Percentiles rank a stretch among this genome's conserved stretches.
Conservation (phyloP, 2,329 filamentous ascomycete genomes). For the Colletotrichum orchidophilum region DNA sequence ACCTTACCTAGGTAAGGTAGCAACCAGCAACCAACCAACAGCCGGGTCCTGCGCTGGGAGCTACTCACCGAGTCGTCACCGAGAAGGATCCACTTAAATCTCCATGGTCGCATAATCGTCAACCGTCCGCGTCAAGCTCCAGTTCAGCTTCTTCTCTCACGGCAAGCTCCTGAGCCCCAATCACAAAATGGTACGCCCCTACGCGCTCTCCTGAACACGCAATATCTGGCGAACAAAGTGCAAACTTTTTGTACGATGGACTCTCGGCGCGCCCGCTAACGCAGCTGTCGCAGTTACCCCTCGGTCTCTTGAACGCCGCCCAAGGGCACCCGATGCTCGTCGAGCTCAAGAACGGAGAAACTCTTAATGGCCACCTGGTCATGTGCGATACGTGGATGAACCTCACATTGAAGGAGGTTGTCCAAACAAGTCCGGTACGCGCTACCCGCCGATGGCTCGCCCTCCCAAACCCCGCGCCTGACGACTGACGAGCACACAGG, state of each 20-base stretch:
- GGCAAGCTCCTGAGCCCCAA: slow-evolving; percentile 30
- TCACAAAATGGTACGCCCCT: slow-evolving; percentile 24
- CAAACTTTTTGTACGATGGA: background rate
- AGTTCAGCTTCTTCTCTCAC: slow-evolving; percentile 21
- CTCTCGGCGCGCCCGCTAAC: background rate
- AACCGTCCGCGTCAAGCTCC: slow-evolving; percentile 22
- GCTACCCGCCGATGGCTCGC: background rate
- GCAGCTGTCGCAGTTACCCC: slow-evolving; percentile 62
- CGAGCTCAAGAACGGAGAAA: slow-evolving; percentile 97
- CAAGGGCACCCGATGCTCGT: slow-evolving; percentile 98
- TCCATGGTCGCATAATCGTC: slow-evolving; percentile 24
- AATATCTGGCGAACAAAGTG: background rate
- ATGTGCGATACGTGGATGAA: slow-evolving; percentile 99
- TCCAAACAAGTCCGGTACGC: slow-evolving; percentile 86
- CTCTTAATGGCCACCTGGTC: slow-evolving; percentile 93
- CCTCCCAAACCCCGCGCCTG: background rate
- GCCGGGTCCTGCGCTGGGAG: background rate
- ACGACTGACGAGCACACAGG: slow-evolving; percentile 56
- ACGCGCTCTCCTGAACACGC: background rate
- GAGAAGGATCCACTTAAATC: slow-evolving; percentile 15
- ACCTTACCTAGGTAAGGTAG: background rate
- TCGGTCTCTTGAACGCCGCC: slow-evolving; percentile 90
- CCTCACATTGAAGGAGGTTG: slow-evolving; percentile 93
- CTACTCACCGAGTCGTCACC: slow-evolving; percentile 24
- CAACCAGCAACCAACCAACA: background rate